Conservation (phyloP, 345 rosid genomes). For the Brassica rapa region DNA sequence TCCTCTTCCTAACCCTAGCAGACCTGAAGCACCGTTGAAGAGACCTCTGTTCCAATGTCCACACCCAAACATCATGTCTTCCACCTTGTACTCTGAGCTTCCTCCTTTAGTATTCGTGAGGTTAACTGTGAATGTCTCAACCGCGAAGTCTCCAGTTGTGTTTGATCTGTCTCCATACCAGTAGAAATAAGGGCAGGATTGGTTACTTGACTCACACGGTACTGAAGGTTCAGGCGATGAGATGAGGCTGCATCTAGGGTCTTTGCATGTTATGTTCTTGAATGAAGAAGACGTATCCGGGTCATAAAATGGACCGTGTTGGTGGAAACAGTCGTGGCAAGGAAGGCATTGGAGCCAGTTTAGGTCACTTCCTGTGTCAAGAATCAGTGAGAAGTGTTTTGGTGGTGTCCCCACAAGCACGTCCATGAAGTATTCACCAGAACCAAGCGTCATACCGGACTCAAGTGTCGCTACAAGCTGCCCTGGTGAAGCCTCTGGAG, state of each 20-base stretch:
- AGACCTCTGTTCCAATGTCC: conserved; percentile 88
- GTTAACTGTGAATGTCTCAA: conserved; percentile 76
- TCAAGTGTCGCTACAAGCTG: conserved; percentile 77
- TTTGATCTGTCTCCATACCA: conserved; percentile 91
- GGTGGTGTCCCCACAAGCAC: conserved; percentile 88
- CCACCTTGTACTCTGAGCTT: conserved; percentile 53
- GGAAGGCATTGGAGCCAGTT: conserved; percentile 97
- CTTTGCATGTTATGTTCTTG: conserved; percentile 62
- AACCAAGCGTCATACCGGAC: conserved; percentile 80
- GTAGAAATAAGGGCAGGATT: conserved; percentile 77
- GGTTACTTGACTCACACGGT: conserved; percentile 56
- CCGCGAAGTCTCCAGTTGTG: conserved; percentile 76
- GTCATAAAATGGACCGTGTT: conserved; percentile 67
- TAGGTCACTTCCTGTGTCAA: conserved; percentile 93
- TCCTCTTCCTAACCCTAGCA: conserved; percentile 87
- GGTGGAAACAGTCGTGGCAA: conserved; percentile 82
- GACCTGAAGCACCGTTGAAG: conserved; percentile 75
- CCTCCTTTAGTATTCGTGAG: conserved; percentile 44
- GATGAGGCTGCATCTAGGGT: conserved; percentile 64
- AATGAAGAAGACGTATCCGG: conserved; percentile 62
- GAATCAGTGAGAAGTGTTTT: conserved; percentile 77
- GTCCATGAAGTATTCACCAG: conserved; percentile 92
- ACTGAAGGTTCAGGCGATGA: conserved; percentile 72
- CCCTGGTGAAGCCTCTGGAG: conserved; percentile 48
- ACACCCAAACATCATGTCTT: conserved; percentile 81